Percentiles rank a stretch among this genome's conserved stretches.
Evolutionary conservation across 1,284 basidiomycete species (phyloP).

Genomic region (Trichosporon sp.): DNA sequence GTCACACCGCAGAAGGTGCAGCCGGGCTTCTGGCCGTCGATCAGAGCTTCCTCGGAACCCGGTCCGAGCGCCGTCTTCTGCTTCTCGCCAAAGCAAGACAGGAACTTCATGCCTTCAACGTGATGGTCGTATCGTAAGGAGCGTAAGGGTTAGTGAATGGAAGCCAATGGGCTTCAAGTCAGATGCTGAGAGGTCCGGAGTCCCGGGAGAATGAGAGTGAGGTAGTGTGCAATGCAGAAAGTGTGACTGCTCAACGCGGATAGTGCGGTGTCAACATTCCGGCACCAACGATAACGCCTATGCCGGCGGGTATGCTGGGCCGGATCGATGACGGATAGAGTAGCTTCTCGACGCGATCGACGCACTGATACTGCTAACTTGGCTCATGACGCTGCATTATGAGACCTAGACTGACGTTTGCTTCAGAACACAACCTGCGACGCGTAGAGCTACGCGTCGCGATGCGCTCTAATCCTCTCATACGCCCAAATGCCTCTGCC

Average conservation of each 20-base stretch:
- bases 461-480: no score
- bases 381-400: no score
- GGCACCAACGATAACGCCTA: background rate
- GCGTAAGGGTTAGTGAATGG: background rate
- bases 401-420: no score
- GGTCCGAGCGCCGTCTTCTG: conserved; percentile 1
- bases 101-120: conserved; percentile 5
- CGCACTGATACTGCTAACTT: no score
- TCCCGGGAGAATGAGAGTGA: background rate
- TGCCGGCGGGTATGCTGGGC: background rate
- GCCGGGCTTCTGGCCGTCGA: conserved; percentile 10
- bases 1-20: conserved; percentile 59
- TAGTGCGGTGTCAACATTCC: background rate
- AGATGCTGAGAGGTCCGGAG: no score
- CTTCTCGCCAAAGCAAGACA: conserved; percentile 7
- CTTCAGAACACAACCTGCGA: no score
- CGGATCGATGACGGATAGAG: background rate
- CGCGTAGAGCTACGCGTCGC: no score
- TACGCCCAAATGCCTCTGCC: background rate
- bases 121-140: background rate
- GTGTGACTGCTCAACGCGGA: background rate
- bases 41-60: background rate
- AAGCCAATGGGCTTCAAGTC: background rate
- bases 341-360: no score
- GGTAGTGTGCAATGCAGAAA: background rate